Conservation (phyloP, 306 rosid genomes). For the Hippophae gyantsensis region DNA sequence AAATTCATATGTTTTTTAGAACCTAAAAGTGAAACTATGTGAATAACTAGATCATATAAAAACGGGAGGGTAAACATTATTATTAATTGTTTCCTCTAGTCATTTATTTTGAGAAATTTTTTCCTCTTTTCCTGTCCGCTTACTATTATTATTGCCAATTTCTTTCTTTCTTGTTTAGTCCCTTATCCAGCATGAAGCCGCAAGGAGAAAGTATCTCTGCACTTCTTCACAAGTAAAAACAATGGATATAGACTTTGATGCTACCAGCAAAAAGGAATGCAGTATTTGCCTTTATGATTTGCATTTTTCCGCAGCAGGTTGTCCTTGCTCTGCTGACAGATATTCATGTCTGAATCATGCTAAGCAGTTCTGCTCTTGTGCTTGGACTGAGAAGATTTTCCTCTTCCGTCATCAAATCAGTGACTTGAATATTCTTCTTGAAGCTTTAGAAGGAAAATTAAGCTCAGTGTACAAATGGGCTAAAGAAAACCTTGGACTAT, state of each 20-base stretch:
- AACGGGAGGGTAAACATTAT: too few species aligned
- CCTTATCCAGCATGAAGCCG: conserved; percentile 45
- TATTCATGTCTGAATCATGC: conserved; percentile 73
- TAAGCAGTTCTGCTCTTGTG: conserved; percentile 68
- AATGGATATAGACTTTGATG: conserved; percentile 42
- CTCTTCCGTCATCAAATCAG: conserved; percentile 50
- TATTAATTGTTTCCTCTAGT: too few species aligned
- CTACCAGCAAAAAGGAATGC: conserved; percentile 58
- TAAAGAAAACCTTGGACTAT: conserved; percentile 55
- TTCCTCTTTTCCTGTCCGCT: background rate
- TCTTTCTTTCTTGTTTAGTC: conserved; percentile 34
- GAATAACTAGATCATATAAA: too few species aligned
- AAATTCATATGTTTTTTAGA: too few species aligned
- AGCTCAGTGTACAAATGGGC: conserved; percentile 63
- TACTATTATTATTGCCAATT: conserved; percentile 1
- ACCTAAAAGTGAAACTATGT: too few species aligned
- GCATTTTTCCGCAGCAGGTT: conserved; percentile 61
- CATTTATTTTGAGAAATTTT: too few species aligned
- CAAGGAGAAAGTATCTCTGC: conserved; percentile 53
- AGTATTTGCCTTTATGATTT: conserved; percentile 57
- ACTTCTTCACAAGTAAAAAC: conserved; percentile 28
- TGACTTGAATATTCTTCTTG: conserved; percentile 53
- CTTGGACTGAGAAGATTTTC: conserved; percentile 48
- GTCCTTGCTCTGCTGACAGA: conserved; percentile 54
- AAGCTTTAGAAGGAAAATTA: conserved; percentile 73